These are phyloP conservation scores for Erigeron canadensis DNA, from an alignment of 129 eudicot genomes.

Conservation along the genomic window DNA sequence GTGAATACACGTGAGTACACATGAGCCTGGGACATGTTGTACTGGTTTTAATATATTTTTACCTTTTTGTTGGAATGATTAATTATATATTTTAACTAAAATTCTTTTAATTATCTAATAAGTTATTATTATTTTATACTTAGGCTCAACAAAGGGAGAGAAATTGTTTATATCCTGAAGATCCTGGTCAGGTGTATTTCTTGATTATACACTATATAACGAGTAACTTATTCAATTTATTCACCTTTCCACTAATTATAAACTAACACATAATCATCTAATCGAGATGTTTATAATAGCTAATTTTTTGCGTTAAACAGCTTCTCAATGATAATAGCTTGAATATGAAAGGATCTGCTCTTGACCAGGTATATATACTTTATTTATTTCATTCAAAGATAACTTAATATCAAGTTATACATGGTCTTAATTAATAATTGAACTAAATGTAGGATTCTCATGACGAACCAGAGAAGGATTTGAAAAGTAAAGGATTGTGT, in stretches of 20 bases:
- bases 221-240: constrained; percentile 5
- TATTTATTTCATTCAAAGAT: neutral
- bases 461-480: constrained; percentile 49
- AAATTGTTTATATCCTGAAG: constrained; percentile 91
- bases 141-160: constrained; percentile 80
- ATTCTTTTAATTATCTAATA: neutral
- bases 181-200: constrained; percentile 87
- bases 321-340: constrained; percentile 74
- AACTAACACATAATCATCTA: constrained; percentile 31
- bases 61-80: too few species aligned
- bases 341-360: constrained; percentile 72
- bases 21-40: constrained; percentile 18
- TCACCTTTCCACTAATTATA: constrained; percentile 14
- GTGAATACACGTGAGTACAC: constrained; percentile 26
- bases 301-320: constrained; percentile 40
- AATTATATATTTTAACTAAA: neutral
- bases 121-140: neutral
- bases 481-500: constrained; percentile 84
- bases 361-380: constrained; percentile 45
- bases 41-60: neutral
- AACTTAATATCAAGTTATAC: too few species aligned
- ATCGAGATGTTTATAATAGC: constrained; percentile 26
- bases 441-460: constrained; percentile 15
- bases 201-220: constrained; percentile 19
- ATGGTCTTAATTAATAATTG: too few species aligned